phyloP scores from a whole-genome alignment of 805 yeast species.

The Monosporozyma aerobia region DNA sequence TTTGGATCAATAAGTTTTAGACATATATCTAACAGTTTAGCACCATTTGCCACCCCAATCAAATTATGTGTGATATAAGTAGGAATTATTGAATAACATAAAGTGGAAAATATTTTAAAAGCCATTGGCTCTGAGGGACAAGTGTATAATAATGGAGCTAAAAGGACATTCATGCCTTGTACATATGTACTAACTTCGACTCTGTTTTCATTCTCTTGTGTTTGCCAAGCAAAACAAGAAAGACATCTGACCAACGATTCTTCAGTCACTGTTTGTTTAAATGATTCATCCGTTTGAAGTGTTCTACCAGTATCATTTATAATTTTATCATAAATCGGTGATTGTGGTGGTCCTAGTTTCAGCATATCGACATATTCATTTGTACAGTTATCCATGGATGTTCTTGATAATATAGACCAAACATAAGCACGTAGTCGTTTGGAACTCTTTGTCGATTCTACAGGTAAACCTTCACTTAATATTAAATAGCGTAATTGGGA shows the following conservation, averaged over 20 bases:
- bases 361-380: conserved; percentile 47
- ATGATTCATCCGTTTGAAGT: conserved; percentile 59
- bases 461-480: conserved; percentile 15
- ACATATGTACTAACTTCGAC: conserved; percentile 42
- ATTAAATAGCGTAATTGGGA: conserved; percentile 22
- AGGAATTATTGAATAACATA: conserved; percentile 61
- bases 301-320: conserved; percentile 82
- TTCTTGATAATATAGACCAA: conserved; percentile 70
- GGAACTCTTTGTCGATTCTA: conserved; percentile 6
- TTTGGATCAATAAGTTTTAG: conserved; percentile 65
- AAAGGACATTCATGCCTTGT: conserved; percentile 84
- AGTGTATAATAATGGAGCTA: conserved; percentile 74
- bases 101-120: conserved; percentile 54
- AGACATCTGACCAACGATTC: conserved; percentile 57
- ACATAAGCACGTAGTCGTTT: conserved; percentile 46
- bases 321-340: conserved; percentile 51
- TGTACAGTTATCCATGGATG: conserved; percentile 45
- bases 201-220: conserved; percentile 11
- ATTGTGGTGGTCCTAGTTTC: conserved; percentile 46
- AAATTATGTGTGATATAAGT: conserved; percentile 67
- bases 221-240: conserved; percentile 58
- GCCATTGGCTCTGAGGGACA: conserved; percentile 82
- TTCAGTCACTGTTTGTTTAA: conserved; percentile 61
- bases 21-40: conserved; percentile 60
- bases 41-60: conserved; percentile 75